phyloP scores from a whole-genome alignment of 768 basidiomycete species.

The Cubamyces lactineus region DNA sequence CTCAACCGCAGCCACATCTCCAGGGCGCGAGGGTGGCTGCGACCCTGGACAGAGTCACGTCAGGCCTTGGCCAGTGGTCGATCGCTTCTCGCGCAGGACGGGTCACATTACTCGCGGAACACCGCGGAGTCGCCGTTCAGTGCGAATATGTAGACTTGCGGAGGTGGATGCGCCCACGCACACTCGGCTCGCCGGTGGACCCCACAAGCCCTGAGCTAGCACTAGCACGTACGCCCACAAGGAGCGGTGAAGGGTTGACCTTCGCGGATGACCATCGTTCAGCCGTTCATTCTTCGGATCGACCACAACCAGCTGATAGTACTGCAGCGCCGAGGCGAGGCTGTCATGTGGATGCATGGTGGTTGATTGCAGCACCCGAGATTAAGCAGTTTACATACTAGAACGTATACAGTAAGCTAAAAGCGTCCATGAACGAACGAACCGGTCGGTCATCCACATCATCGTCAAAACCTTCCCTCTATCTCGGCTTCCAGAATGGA shows the following conservation, averaged over 20 bases:
- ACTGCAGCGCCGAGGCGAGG: not conserved
- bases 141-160: no score
- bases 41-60: not conserved
- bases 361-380: not conserved
- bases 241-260: not conserved
- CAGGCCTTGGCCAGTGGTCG: not conserved
- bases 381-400: constrained; percentile 22
- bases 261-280: no score
- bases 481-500: constrained; percentile 25
- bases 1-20: not conserved
- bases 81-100: not conserved
- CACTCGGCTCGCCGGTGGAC: not conserved
- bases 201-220: not conserved
- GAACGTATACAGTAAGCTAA: constrained; percentile 19
- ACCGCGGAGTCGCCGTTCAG: not conserved
- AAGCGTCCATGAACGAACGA: constrained; percentile 11
- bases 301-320: no score
- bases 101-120: not conserved
- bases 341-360: not conserved
- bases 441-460: not conserved
- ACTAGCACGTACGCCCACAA: not conserved
- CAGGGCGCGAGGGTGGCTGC: not conserved
- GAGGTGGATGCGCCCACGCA: not conserved
- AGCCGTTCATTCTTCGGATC: no score
- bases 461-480: not conserved